These are phyloP conservation scores for Rhizopogon vulgaris DNA, from an alignment of 768 basidiomycete species.

Conservation along the genomic window DNA sequence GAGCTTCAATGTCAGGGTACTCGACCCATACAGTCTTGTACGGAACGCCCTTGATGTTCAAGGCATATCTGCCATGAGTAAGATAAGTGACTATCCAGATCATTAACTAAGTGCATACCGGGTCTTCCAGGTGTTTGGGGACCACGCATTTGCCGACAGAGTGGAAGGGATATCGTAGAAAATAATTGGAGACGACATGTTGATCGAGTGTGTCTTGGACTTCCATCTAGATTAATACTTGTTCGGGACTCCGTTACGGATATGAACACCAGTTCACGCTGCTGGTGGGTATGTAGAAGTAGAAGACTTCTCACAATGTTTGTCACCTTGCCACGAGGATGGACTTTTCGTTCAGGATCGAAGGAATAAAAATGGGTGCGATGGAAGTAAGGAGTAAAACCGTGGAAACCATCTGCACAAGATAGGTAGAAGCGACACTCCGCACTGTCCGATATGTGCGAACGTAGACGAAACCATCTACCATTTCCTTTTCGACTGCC, in stretches of 20 bases:
- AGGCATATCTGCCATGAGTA: conserved; percentile 23
- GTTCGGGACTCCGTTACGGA: conserved; percentile 1
- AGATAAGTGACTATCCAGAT: background rate
- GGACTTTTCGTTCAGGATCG: conserved; percentile 1
- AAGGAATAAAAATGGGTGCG: background rate
- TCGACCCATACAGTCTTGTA: conserved; percentile 40
- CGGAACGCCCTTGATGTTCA: conserved; percentile 36
- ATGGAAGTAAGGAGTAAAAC: no score
- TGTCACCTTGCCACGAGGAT: conserved; percentile 1
- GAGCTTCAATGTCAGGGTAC: conserved; percentile 32
- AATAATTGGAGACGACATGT: conserved; percentile 26
- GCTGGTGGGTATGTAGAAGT: background rate
- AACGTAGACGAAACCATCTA: no score
- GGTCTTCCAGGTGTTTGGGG: conserved; percentile 42
- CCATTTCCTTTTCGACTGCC: no score
- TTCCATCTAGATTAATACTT: background rate
- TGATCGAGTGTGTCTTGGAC: background rate
- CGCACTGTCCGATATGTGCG: no score
- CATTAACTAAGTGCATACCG: conserved; percentile 23
- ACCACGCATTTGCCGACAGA: conserved; percentile 27
- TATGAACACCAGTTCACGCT: background rate
- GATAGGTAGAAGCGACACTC: no score
- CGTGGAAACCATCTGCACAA: no score
- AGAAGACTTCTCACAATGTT: conserved; percentile 1
- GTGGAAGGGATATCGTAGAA: conserved; percentile 41